Base-by-base conservation (phyloP, 805 yeast genomes). In the Lipomyces lipofer region DNA sequence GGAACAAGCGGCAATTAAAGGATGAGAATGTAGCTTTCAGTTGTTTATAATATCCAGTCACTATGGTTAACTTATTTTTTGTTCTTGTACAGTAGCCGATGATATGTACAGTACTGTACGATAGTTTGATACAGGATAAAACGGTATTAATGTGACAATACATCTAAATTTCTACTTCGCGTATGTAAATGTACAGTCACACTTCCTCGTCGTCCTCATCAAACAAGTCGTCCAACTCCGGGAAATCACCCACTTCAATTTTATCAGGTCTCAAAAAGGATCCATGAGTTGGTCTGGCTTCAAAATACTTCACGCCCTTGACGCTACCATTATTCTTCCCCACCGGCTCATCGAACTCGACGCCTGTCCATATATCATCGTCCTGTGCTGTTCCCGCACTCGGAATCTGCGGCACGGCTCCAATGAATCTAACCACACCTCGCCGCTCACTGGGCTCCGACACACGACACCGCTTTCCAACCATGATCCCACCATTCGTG, bases 251-350 rank as follows among this genome's bases (percentile, higher is more conserved):
- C 4, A 83, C 80, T 56, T 83, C 84, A 2, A 91, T 83, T 49
- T 75, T 77, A 9, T 68, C 70, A 0, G 97, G 95, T 55, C 80
- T 80, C 12, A 90, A 81, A 68, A 92, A 88, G 4, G 89, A 82
- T 4, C 97, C 97, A 64, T 87, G 83, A 19, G 78, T 77, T 0
- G 64, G 64, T 4, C 65, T 64, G 29, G 89, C 81, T 3, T 72
- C 65, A 66, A 92, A 91, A 59, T 86, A 78, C 32, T 75, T 64
- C 0, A 62, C 67, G 0, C 88, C 90, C 32, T 82, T 80, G 36
- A 89, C 72, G 19, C 81, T 71, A 0, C 98, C 98, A 65, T 88
- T 81, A 65, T 91, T 88, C 68, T 86, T 88, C 4, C 98, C 98
- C 6, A 79, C 78, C 0, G 97, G 92, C 62, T 86, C 89, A 63